These are phyloP conservation scores for Podaxis rugospora DNA, from an alignment of 768 basidiomycete species.

Conservation along the genomic window DNA sequence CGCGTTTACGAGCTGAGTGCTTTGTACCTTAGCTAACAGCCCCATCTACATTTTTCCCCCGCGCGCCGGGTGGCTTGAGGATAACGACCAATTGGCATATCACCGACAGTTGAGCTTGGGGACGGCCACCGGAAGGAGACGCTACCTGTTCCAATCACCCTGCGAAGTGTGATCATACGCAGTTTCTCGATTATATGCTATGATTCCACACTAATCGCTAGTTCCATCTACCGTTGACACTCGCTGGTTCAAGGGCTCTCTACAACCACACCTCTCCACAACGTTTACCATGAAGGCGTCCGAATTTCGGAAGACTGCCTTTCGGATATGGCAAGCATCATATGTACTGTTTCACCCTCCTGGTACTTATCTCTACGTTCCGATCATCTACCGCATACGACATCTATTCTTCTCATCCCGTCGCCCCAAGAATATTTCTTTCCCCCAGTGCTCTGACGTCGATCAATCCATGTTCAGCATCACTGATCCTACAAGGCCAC, in stretches of 20 bases:
- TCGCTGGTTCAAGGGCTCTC: slow-evolving; percentile 19
- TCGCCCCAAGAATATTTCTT: slow-evolving; percentile 33
- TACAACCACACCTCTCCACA: slow-evolving; percentile 27
- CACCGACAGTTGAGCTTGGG: no score
- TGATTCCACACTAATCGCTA: slow-evolving; percentile 1
- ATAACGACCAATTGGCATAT: background rate
- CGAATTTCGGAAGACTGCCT: slow-evolving; percentile 12
- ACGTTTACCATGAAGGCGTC: slow-evolving; percentile 29
- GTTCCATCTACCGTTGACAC: background rate
- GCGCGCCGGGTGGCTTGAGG: background rate
- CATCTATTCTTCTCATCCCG: slow-evolving; percentile 30
- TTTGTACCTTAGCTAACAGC: no score
- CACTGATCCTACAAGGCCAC: slow-evolving; percentile 29
- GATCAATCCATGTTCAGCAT: slow-evolving; percentile 31
- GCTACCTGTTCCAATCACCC: background rate
- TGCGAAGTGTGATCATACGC: background rate
- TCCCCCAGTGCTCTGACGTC: slow-evolving; percentile 34
- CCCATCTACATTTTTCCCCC: background rate
- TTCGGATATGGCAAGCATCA: background rate
- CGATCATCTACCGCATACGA: slow-evolving; percentile 20
- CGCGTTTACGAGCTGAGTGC: no score
- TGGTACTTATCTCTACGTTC: no score
- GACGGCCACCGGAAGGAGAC: background rate
- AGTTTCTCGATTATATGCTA: background rate
- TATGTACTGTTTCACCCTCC: no score